Percentiles rank a stretch among this genome's conserved stretches.
Conservation (phyloP, 371 early-diverging fungal genomes). For the Rhizopus arrhizus region DNA sequence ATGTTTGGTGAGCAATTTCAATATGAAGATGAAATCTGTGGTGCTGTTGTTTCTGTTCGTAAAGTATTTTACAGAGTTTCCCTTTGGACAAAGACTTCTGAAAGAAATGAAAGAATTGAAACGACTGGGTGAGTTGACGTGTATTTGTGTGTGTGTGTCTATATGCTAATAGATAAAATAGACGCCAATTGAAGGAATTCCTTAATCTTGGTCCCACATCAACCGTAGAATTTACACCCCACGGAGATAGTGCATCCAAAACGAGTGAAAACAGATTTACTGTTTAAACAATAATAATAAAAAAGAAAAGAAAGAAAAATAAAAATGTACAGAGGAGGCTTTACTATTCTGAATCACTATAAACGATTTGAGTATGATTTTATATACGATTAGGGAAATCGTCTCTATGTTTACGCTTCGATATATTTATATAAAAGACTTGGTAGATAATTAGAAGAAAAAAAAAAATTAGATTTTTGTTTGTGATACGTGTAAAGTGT, state of each 20-base stretch:
- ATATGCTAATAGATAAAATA: constrained; percentile 15
- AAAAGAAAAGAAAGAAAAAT: constrained; percentile 5
- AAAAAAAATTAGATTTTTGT: neutral
- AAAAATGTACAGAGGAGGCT: constrained; percentile 3
- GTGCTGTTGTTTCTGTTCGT: constrained; percentile 87
- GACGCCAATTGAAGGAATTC: constrained; percentile 56
- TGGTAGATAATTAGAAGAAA: constrained; percentile 2
- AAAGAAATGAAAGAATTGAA: constrained; percentile 59
- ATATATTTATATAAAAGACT: constrained; percentile 6
- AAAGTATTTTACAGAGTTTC: constrained; percentile 81
- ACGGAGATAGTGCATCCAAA: constrained; percentile 33
- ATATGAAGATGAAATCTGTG: constrained; percentile 84
- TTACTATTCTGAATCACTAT: too few relatives aligned
- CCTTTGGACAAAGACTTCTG: constrained; percentile 84
- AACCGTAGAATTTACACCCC: constrained; percentile 35
- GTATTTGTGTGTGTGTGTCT: too few relatives aligned
- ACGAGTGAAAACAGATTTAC: constrained; percentile 29
- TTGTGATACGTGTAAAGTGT: constrained; percentile 4
- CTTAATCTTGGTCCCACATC: constrained; percentile 30
- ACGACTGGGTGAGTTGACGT: constrained; percentile 60
- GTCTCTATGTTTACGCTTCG: too few relatives aligned
- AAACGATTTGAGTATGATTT: neutral
- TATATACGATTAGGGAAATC: neutral
- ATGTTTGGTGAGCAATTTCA: constrained; percentile 89
- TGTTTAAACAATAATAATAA: constrained; percentile 14